Percentiles rank a stretch among this genome's conserved stretches.
These are phyloP conservation scores for Zizania latifolia DNA, from an alignment of 176 grass and related monocot genomes.

Conservation along the genomic window DNA sequence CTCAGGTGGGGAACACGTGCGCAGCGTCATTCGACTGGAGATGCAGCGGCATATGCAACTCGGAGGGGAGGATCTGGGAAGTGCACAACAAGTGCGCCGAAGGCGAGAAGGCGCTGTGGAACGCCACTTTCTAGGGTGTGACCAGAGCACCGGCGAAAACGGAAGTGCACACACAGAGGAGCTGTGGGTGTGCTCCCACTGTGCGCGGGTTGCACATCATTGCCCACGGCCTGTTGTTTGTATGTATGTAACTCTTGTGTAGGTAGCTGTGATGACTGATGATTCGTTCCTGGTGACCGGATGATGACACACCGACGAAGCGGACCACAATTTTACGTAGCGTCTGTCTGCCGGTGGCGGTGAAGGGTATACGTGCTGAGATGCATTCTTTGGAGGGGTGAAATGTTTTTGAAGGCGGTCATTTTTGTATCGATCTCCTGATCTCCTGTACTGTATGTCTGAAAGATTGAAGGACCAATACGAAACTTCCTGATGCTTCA, in stretches of 20 bases:
- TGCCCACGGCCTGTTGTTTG: constrained; percentile 4
- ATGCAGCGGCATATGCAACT: constrained; percentile 89
- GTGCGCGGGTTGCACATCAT: too few relatives aligned
- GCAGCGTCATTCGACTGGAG: constrained; percentile 84
- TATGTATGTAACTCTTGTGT: constrained; percentile 41
- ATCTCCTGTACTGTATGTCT: constrained; percentile 36
- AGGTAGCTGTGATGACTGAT: constrained; percentile 44
- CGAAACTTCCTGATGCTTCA: too few relatives aligned
- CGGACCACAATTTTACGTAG: constrained; percentile 53
- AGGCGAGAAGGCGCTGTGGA: constrained; percentile 55
- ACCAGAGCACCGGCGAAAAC: neutral
- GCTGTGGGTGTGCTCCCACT: neutral
- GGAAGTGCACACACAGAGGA: neutral
- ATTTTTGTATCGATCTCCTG: constrained; percentile 40
- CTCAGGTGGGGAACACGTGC: constrained; percentile 69
- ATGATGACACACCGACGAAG: constrained; percentile 42
- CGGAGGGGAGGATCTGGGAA: constrained; percentile 76
- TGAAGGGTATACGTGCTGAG: constrained; percentile 9
- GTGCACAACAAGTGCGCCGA: constrained; percentile 75
- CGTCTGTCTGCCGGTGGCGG: constrained; percentile 46
- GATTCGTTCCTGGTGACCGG: neutral
- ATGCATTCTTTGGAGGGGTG: constrained; percentile 39
- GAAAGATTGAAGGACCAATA: constrained; percentile 24
- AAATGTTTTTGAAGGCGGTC: constrained; percentile 23
- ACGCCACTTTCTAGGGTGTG: constrained; percentile 57